A percentile compares a stretch with the other conserved stretches of the same genome.
Evolutionary conservation across 2,329 filamentous ascomycete species (phyloP).

Genomic region (Paecilomyces sp.): DNA sequence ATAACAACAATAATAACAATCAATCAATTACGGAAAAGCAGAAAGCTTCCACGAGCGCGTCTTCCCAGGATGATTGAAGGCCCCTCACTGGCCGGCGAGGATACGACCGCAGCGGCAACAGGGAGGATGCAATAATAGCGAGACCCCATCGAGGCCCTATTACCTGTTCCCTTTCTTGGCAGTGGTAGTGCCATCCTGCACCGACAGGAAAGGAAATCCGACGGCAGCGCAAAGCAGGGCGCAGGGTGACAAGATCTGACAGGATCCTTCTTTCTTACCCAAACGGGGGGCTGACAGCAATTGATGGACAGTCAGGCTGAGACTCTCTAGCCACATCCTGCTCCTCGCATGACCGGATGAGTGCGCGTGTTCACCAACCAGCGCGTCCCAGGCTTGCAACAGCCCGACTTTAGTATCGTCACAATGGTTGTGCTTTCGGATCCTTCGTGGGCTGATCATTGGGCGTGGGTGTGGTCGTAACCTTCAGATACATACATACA

Average conservation of each 20-base stretch:
- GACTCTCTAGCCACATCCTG: not conserved
- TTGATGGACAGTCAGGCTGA: not conserved
- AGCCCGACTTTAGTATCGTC: not conserved
- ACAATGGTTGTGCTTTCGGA: not conserved
- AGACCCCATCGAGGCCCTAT: not conserved
- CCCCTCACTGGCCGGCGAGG: not conserved
- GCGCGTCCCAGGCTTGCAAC: not conserved
- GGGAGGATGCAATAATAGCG: not conserved
- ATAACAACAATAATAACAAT: too few species aligned
- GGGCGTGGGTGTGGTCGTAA: not conserved
- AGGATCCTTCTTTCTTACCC: not conserved
- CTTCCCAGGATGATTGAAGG: not conserved
- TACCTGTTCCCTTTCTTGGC: not conserved
- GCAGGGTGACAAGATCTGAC: not conserved
- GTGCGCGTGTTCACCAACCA: not conserved
- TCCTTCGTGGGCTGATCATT: not conserved
- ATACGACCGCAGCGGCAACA: not conserved
- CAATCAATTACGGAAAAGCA: not conserved
- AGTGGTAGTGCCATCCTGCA: not conserved
- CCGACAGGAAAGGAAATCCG: not conserved
- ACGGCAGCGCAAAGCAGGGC: not conserved
- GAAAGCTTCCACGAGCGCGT: not conserved
- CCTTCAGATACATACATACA: not conserved
- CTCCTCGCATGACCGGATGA: not conserved
- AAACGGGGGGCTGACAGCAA: not conserved